Evolutionary conservation across 352 stramenopile species (phyloP).

Genomic region (Phytopythium kandeliae): DNA sequence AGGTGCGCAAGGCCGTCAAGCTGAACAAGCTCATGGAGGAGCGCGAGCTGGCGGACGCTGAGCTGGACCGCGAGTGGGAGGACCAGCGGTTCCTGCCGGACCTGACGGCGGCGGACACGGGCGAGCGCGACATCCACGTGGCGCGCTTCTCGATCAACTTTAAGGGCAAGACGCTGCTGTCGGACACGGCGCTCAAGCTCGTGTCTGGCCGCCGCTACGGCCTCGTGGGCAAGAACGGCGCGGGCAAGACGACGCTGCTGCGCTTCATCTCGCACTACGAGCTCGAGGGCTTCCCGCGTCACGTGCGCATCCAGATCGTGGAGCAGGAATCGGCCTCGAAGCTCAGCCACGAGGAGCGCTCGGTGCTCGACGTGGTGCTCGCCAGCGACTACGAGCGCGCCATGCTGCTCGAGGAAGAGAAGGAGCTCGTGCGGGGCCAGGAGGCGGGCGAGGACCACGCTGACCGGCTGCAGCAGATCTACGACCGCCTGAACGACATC

Average conservation of each 20-base stretch:
- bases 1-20: constrained; percentile 78
- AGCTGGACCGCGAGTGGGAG: constrained; percentile 76
- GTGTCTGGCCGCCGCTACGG: constrained; percentile 83
- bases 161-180: constrained; percentile 87
- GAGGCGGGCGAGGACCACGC: constrained; percentile 31
- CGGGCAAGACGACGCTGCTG: constrained; percentile 95
- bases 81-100: constrained; percentile 71
- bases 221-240: constrained; percentile 91
- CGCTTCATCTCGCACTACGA: constrained; percentile 95
- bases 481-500: constrained; percentile 87
- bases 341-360: constrained; percentile 70
- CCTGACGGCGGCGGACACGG: constrained; percentile 59
- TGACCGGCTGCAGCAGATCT: constrained; percentile 69
- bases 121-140: constrained; percentile 87
- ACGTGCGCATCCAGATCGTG: constrained; percentile 95
- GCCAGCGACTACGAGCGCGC: constrained; percentile 93
- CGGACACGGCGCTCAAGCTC: constrained; percentile 85
- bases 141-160: constrained; percentile 86
- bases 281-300: constrained; percentile 94
- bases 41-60: constrained; percentile 44
- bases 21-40: constrained; percentile 60
- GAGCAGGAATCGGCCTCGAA: constrained; percentile 92
- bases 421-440: constrained; percentile 68
- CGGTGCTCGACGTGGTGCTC: constrained; percentile 93
- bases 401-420: constrained; percentile 90